A percentile compares a stretch with the other conserved stretches of the same genome.
These are phyloP conservation scores for Ophiocordyceps unilateralis DNA, from an alignment of 2,329 filamentous ascomycete species.

Conservation along the genomic window DNA sequence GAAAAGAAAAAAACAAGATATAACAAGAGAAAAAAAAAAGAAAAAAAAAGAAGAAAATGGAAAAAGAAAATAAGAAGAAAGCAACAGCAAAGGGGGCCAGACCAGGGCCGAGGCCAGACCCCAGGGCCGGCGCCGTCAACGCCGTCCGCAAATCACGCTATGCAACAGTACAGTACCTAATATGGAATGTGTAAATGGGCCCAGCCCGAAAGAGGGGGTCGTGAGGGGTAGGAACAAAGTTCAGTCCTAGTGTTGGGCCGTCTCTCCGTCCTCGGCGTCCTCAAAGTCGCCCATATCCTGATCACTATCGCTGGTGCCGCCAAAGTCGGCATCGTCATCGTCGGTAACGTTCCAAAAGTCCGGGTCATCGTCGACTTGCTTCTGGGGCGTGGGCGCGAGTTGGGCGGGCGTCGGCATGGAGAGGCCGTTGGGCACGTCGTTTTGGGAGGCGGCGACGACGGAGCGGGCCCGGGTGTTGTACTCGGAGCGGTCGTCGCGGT, in stretches of 20 bases:
- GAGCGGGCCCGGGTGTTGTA: constrained; percentile 57
- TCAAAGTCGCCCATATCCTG: constrained; percentile 44
- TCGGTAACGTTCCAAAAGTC: constrained; percentile 71
- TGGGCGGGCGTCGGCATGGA: constrained; percentile 64
- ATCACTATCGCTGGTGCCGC: constrained; percentile 52
- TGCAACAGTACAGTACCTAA: not conserved
- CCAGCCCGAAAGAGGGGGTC: not conserved
- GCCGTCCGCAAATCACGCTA: not conserved
- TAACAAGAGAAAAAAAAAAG: not conserved
- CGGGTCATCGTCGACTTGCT: constrained; percentile 47
- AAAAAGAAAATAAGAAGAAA: not conserved
- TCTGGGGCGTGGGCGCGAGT: constrained; percentile 41
- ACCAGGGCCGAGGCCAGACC: not conserved
- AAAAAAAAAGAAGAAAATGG: not conserved
- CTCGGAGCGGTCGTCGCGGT: constrained; percentile 50
- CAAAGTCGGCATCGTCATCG: constrained; percentile 59
- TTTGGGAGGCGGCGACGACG: constrained; percentile 56
- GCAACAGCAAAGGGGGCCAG: not conserved
- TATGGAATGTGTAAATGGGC: not conserved
- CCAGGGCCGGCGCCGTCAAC: not conserved
- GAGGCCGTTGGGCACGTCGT: constrained; percentile 64
- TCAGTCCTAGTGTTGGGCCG: not conserved
- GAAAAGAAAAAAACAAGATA: not conserved
- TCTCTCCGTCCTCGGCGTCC: constrained; percentile 38
- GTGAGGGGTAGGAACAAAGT: too few relatives aligned